Percentiles rank a stretch among this genome's conserved stretches.
These are phyloP conservation scores for Populus hybrid DNA, from an alignment of 441 rosid species.

Conservation along the genomic window DNA sequence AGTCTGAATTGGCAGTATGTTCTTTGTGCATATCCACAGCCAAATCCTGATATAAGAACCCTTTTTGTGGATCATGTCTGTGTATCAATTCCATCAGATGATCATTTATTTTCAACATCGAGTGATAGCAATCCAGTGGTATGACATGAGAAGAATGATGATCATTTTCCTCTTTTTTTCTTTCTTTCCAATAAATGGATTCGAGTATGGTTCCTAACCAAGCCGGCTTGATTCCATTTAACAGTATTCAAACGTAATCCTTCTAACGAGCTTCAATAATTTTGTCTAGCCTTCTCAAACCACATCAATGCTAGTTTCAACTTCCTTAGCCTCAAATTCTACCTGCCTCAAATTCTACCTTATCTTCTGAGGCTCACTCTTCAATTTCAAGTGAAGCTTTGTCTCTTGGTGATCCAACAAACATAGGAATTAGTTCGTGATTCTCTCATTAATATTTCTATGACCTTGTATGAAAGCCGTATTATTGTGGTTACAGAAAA, in stretches of 20 bases:
- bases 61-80: slow-evolving; percentile 57
- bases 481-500: neutral
- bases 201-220: neutral
- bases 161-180: neutral
- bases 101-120: slow-evolving; percentile 22
- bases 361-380: slow-evolving; percentile 29
- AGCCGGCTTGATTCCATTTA: neutral
- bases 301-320: slow-evolving; percentile 24
- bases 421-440: slow-evolving; percentile 24
- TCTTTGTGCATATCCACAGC: slow-evolving; percentile 39
- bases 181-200: neutral
- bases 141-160: slow-evolving; percentile 9
- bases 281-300: slow-evolving; percentile 36
- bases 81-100: slow-evolving; percentile 23
- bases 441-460: neutral
- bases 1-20: slow-evolving; percentile 51
- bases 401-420: slow-evolving; percentile 24
- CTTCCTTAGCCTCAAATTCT: slow-evolving; percentile 30
- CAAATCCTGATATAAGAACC: slow-evolving; percentile 46
- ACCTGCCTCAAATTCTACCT: slow-evolving; percentile 33
- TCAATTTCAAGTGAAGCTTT: slow-evolving; percentile 25
- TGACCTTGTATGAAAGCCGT: slow-evolving; percentile 1
- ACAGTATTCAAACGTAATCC: neutral
- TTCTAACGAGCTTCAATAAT: slow-evolving; percentile 7
- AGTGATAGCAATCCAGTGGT: slow-evolving; percentile 25